Evolutionary conservation across 768 basidiomycete genomes (phyloP), one percentile per base, ranked within the genome.

Genomic region (Lentinus tigrinus): DNA sequence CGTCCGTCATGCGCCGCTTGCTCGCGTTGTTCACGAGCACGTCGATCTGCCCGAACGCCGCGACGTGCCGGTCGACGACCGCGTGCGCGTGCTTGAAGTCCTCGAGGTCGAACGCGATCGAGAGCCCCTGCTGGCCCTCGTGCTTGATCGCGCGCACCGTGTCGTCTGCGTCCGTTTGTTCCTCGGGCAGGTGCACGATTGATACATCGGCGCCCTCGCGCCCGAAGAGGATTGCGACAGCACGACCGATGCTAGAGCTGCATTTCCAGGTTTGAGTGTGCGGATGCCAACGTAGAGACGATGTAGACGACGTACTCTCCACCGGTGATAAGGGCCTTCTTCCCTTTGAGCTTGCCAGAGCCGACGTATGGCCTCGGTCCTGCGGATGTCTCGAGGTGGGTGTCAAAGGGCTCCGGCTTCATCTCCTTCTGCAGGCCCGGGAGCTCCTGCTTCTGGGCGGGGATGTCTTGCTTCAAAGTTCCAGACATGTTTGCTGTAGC

Each of bases 1-100:
- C 65, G 57, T 77, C 70, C 58, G 47, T 52, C 66, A 80, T 77
- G 46, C 74, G 71, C 60, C 80, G 77, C 64, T 83, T 81, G 40
- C 75, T 77, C 19, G 82, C 83, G 67, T 85, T 85, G 70, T 85
- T 85, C 54, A 87, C 82, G 47, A 85, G 73, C 47, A 87, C 75
- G 65, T 87, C 80, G 26, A 85, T 66, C 53, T 72, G 71, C 19
- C 75, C 74, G 58, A 77, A 83, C 46, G 66, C 72, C 31, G 72
- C 59, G 56, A 84, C 62, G 65, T 85, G 84, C 46, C 73, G 68
- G 8, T 81, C 74, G 55, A 85, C 70, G 54, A 82, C 69, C 24
- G 51, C 31, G 2, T 64, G 52, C 9, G 54, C 42, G 2, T 71
- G 67, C 63, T 83, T 73, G 66, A 78, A 75, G 27, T 75, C 71